Evolutionary conservation across 495 filamentous ascomycete species (phyloP).

Genomic region (Penicillium robsamsonii): DNA sequence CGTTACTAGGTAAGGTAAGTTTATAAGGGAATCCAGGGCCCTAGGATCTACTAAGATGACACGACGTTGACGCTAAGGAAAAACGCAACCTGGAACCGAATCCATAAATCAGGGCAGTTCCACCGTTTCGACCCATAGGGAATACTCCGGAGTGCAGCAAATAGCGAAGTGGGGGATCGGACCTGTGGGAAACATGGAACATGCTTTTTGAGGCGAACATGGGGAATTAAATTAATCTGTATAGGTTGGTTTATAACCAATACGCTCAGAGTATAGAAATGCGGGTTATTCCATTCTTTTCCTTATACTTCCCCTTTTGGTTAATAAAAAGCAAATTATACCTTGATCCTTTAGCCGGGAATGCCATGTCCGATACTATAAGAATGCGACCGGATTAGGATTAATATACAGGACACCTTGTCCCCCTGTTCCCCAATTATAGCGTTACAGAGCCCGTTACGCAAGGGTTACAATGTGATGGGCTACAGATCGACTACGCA

Average conservation of each 20-base stretch:
- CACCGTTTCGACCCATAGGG: constrained; percentile 24
- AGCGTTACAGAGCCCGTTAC: constrained; percentile 32
- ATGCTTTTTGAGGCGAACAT: constrained; percentile 24
- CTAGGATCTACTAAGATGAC: constrained; percentile 47
- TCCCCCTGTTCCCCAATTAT: constrained; percentile 13
- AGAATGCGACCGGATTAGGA: constrained; percentile 15
- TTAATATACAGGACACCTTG: constrained; percentile 1
- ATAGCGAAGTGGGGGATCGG: constrained; percentile 16
- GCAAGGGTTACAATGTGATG: constrained; percentile 44
- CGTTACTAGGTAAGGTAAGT: constrained; percentile 3
- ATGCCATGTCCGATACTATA: constrained; percentile 13
- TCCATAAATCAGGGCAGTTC: constrained; percentile 35
- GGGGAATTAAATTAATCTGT: constrained; percentile 8
- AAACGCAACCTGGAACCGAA: constrained; percentile 18
- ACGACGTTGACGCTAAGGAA: constrained; percentile 45
- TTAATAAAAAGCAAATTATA: constrained; percentile 1
- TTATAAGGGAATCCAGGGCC: constrained; percentile 30
- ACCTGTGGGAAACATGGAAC: constrained; percentile 22
- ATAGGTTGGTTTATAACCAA: neutral
- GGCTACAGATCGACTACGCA: constrained; percentile 19
- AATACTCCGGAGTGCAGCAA: constrained; percentile 21
- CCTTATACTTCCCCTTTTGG: neutral
- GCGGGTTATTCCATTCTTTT: constrained; percentile 6
- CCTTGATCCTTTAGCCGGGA: constrained; percentile 22
- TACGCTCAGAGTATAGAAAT: neutral